These are phyloP conservation scores for Xylaria palmicola DNA, from an alignment of 495 filamentous ascomycete genomes.

Conservation along the genomic window DNA sequence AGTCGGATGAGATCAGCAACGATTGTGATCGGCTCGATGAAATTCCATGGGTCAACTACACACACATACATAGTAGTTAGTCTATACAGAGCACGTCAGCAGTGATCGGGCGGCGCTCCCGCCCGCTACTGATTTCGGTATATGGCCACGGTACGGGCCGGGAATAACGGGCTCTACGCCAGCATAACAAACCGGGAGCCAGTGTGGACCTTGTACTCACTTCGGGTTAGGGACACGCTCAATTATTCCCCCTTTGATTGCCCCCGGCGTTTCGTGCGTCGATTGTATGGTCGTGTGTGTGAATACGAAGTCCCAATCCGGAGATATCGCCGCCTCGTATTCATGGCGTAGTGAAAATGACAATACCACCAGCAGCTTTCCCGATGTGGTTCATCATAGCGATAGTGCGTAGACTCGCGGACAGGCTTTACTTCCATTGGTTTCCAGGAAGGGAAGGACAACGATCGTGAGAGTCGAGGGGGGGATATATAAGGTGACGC, in stretches of 20 bases:
- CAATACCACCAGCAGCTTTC: not conserved
- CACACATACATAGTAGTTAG: no score
- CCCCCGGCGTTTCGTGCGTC: not conserved
- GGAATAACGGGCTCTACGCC: not conserved
- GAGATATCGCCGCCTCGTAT: not conserved
- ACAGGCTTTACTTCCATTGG: not conserved
- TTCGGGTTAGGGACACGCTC: not conserved
- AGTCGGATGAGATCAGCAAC: not conserved
- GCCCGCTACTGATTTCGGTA: not conserved
- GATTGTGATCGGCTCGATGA: not conserved
- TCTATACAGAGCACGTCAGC: not conserved
- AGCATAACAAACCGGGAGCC: not conserved
- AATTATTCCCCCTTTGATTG: not conserved
- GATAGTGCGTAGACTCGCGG: not conserved
- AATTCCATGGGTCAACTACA: not conserved
- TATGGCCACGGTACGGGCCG: not conserved
- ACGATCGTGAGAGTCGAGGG: not conserved
- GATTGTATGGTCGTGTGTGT: not conserved
- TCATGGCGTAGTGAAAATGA: not conserved
- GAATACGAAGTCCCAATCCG: conserved; percentile 2
- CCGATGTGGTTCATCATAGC: not conserved
- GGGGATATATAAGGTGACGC: not conserved
- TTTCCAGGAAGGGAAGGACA: not conserved
- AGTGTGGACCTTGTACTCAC: not conserved
- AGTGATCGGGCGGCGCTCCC: not conserved